phyloP scores from a whole-genome alignment of 2,329 filamentous ascomycete genomes.

The Tetracladium maxilliforme region DNA sequence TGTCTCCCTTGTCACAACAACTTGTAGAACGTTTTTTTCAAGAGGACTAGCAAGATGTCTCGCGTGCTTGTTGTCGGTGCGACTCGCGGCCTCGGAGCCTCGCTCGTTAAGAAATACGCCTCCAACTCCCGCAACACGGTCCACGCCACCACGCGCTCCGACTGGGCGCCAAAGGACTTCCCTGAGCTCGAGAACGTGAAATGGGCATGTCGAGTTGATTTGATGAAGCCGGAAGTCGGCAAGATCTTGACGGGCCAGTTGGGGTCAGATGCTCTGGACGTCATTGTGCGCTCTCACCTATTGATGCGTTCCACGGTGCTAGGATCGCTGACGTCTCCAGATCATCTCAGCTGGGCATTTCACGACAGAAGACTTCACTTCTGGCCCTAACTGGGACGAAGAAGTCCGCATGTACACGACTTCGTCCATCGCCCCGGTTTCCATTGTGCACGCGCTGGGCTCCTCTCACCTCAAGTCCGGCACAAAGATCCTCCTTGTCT shows the following conservation, averaged over 20 bases:
- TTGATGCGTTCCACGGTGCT: too few relatives aligned
- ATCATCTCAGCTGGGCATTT: conserved; percentile 61
- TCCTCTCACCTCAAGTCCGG: conserved; percentile 35
- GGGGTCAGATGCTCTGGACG: too few relatives aligned
- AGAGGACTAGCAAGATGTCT: conserved; percentile 18
- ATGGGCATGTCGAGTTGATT: conserved; percentile 22
- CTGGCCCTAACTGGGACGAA: conserved; percentile 48
- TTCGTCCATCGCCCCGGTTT: conserved; percentile 40
- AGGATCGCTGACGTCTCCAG: conserved; percentile 19
- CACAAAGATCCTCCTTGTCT: conserved; percentile 54
- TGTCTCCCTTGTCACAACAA: neutral
- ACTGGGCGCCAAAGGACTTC: conserved; percentile 22
- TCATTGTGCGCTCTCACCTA: too few relatives aligned
- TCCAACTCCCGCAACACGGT: conserved; percentile 29
- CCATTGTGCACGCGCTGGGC: conserved; percentile 43
- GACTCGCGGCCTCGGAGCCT: conserved; percentile 52
- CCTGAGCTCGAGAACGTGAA: conserved; percentile 24
- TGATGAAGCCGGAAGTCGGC: too few relatives aligned
- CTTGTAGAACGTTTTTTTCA: neutral
- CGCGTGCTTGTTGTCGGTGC: conserved; percentile 50
- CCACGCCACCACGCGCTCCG: conserved; percentile 42
- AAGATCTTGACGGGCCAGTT: too few relatives aligned
- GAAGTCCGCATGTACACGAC: conserved; percentile 59
- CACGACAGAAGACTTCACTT: conserved; percentile 43
- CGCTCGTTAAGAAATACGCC: conserved; percentile 43